Base-by-base conservation (phyloP, 1,139 yeast genomes). In the Petasospora fabianii region DNA sequence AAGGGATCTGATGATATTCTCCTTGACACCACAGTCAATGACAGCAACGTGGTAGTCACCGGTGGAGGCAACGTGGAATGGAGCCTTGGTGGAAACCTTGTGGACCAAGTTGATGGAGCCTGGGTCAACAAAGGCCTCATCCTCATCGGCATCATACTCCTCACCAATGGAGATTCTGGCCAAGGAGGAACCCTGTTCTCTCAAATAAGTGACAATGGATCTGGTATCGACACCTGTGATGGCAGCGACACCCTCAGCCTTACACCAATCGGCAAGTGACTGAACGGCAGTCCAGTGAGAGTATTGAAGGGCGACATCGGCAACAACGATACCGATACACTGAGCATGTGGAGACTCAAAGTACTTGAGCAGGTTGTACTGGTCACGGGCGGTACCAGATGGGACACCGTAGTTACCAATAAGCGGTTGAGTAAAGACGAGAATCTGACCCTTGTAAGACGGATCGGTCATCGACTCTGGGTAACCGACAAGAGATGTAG, bases 391-490 rank as follows among this genome's bases (percentile, higher is more conserved):
- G 10, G 77, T 71, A 26, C 85, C 79, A 1, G 95, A 83, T 29
- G 98, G 98, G 27, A 92, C 98, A 63, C 98, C 98, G 64, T 92
- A 92, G 65, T 92, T 92, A 46, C 98, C 98, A 58, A 92, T 87
- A 59, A 92, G 74, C 19, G 98, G 98, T 65, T 90, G 97, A 9
- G 98, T 92, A 66, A 92, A 88, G 49, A 94, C 95, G 54, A 92
- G 77, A 51, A 92, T 90, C 68, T 92, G 98, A 34, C 97, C 98
- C 56, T 80, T 80, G 65, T 92, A 92, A 6, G 96, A 87, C 30
- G 98, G 98, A 63, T 92, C 98, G 20, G 97, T 90, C 96, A 92
- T 90, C 17, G 96, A 86, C 65, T 92, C 98, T 9, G 97, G 97
- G 63, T 92, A 92, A 14, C 98, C 98, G 12, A 92, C 98, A 59